Evolutionary conservation across 257 asterid species (phyloP), one percentile per base, ranked within the genome.

Genomic region (Salvia splendens): DNA sequence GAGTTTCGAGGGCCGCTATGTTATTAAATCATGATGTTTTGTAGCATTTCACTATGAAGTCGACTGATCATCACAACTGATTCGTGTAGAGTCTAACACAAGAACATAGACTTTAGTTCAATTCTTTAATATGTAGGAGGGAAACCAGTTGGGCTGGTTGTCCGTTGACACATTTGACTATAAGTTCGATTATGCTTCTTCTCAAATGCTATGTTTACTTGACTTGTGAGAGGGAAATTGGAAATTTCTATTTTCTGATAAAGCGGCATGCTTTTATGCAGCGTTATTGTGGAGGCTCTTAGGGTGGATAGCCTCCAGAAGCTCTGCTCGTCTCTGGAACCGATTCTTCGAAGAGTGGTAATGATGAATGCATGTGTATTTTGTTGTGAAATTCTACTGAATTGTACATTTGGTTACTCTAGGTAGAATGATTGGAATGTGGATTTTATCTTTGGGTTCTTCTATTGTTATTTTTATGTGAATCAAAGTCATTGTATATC

Each of bases 331-430:
- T 89, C 96, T 30, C 65, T 87, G 82, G 96, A 89, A 71, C 96
- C 95, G 50, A 83, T 89, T 75, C 91, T 89, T 24, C 91, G 96
- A 33, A 87, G 93, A 89, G 95, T 89, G 82, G 96, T 89, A 89
- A 82, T 30, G 36, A 68, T 71, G 57, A 62, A 57, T 64, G 4
- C 51, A 45, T 75, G 28, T 69, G 52, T 41, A 54, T 64, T 47
- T 8, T 64, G 24, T 35, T 48, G 14, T 55, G 50, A 51, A 28
- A 35, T 48, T 49, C 28, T 10, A 16, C 20, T 55, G 64, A 17
- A 40, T 57, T 38, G 60, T 54, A 16, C 71, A 32, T 17, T 11
- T 76, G 51, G 36, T 65, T 59, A 50, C 38, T 65, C 10, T 8
- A 65, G 10, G 68, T 57, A 65, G 57, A 14, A 66, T 42, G 35